phyloP scores from a whole-genome alignment of 768 basidiomycete genomes.

The Psilocybe cyanescens region DNA sequence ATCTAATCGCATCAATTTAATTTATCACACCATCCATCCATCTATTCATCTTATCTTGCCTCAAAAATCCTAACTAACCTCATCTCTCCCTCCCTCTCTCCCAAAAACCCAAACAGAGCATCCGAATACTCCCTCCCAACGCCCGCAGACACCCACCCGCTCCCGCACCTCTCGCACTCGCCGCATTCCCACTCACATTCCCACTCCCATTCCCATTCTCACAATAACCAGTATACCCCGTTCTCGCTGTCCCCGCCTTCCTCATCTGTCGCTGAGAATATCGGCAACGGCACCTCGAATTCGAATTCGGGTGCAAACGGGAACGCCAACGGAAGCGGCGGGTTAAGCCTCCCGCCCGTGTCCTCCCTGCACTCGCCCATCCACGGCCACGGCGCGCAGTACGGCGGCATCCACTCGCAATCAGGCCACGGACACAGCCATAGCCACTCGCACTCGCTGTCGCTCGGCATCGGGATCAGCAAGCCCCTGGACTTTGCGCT shows the following conservation, averaged over 20 bases:
- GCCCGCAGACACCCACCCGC: constrained; percentile 35
- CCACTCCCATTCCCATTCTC: constrained; percentile 28
- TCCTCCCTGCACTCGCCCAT: constrained; percentile 14
- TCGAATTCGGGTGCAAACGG: constrained; percentile 7
- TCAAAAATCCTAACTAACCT: neutral
- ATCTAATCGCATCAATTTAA: too few relatives aligned
- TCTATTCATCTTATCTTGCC: neutral
- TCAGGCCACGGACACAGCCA: neutral
- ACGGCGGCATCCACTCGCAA: neutral
- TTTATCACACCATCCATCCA: neutral
- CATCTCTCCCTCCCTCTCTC: neutral
- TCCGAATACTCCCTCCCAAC: constrained; percentile 49
- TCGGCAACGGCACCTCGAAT: neutral
- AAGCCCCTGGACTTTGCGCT: constrained; percentile 1
- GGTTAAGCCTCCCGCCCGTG: constrained; percentile 14
- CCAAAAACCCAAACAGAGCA: constrained; percentile 15
- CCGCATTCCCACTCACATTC: constrained; percentile 26
- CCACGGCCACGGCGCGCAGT: constrained; percentile 1
- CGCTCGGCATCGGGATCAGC: neutral
- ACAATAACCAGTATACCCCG: constrained; percentile 25
- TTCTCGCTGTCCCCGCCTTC: constrained; percentile 32
- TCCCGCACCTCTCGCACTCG: constrained; percentile 20
- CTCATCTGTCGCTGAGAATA: neutral
- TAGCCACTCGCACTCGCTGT: neutral
- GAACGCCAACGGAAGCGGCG: constrained; percentile 10